These are phyloP conservation scores for Scheffersomyces segobiensis DNA, from an alignment of 1,139 yeast genomes.

Conservation along the genomic window DNA sequence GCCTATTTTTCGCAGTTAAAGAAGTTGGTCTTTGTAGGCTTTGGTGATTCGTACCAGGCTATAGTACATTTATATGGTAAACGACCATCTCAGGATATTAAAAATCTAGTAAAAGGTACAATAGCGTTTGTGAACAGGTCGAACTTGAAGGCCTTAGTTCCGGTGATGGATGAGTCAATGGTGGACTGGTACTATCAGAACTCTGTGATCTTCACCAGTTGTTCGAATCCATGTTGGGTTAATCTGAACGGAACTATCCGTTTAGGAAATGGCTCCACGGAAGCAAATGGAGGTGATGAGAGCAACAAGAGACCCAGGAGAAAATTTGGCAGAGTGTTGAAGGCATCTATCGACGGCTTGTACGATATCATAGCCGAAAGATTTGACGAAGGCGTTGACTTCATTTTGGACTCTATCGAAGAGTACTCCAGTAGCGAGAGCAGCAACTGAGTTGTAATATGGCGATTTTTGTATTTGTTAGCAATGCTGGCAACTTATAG, in stretches of 20 bases:
- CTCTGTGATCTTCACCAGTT: conserved; percentile 78
- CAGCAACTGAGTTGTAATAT: conserved; percentile 10
- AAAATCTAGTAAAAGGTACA: conserved; percentile 67
- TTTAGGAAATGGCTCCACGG: conserved; percentile 12
- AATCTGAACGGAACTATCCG: conserved; percentile 27
- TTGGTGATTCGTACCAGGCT: conserved; percentile 88
- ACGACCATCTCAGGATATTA: conserved; percentile 57
- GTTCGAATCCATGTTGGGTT: conserved; percentile 78
- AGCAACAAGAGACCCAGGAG: conserved; percentile 76
- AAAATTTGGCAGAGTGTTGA: conserved; percentile 85
- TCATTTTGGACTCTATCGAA: conserved; percentile 73
- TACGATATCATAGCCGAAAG: conserved; percentile 78
- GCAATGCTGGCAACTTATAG: background rate
- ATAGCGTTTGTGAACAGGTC: conserved; percentile 70
- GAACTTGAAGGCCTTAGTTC: conserved; percentile 71
- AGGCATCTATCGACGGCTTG: conserved; percentile 70
- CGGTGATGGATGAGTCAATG: conserved; percentile 84
- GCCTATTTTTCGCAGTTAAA: conserved; percentile 67
- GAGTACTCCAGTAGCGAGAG: conserved; percentile 35
- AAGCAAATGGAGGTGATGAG: conserved; percentile 28
- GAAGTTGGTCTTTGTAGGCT: conserved; percentile 78
- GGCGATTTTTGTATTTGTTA: background rate
- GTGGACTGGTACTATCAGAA: conserved; percentile 91
- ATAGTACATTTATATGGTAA: conserved; percentile 87
- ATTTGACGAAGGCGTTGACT: conserved; percentile 83